These are phyloP conservation scores for Albophoma yamanashiensis DNA, from an alignment of 2,329 filamentous ascomycete species.

Conservation along the genomic window DNA sequence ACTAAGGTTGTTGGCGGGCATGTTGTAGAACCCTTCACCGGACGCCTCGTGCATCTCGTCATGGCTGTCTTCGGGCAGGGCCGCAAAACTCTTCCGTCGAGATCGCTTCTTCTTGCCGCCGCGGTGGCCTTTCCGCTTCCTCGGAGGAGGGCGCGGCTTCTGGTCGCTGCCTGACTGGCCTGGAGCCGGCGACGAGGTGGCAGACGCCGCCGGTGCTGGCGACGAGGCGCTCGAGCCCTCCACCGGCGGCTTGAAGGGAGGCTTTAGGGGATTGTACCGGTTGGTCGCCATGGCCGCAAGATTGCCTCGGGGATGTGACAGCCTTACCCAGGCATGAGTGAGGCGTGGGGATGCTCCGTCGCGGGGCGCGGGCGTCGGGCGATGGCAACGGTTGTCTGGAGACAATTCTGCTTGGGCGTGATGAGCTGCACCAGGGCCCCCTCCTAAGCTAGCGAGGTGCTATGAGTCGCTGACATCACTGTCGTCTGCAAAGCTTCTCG, in stretches of 20 bases:
- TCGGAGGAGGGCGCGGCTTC: conserved; percentile 16
- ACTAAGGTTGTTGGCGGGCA: conserved; percentile 53
- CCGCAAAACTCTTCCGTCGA: conserved; percentile 72
- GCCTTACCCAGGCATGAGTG: background rate
- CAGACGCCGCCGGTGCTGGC: conserved; percentile 3
- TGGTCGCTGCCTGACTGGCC: conserved; percentile 1
- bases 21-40: conserved; percentile 36
- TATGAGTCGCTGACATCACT: background rate
- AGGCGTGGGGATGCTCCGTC: background rate
- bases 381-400: background rate
- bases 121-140: conserved; percentile 62
- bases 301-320: background rate
- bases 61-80: conserved; percentile 44
- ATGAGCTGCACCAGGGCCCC: background rate
- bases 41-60: conserved; percentile 22
- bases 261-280: background rate
- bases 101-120: conserved; percentile 68
- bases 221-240: conserved; percentile 1
- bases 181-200: background rate
- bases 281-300: conserved; percentile 1
- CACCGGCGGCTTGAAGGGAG: background rate
- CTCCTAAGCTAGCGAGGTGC: background rate
- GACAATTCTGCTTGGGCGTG: background rate
- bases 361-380: background rate
- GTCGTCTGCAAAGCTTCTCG: background rate